phyloP scores from a whole-genome alignment of 2,329 filamentous ascomycete genomes.

The Penicillium olsonii region DNA sequence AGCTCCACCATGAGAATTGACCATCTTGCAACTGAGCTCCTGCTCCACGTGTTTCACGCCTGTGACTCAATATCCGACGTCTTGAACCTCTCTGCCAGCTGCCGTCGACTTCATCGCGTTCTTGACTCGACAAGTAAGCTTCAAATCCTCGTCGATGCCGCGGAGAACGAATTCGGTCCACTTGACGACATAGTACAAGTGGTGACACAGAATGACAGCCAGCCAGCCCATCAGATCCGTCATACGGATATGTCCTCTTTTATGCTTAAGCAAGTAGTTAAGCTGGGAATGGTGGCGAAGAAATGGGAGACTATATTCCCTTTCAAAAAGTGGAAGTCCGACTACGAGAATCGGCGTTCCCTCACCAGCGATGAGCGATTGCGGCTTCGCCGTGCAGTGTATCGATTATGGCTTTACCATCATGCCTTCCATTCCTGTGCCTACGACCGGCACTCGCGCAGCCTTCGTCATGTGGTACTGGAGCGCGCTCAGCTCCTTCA shows the following conservation, averaged over 20 bases:
- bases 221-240: slow-evolving; percentile 58
- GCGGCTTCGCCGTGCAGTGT: slow-evolving; percentile 58
- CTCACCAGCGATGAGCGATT: slow-evolving; percentile 53
- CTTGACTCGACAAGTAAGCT: slow-evolving; percentile 57
- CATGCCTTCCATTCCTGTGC: slow-evolving; percentile 58
- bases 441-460: slow-evolving; percentile 54
- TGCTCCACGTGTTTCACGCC: slow-evolving; percentile 58
- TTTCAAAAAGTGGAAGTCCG: slow-evolving; percentile 62
- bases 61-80: slow-evolving; percentile 56
- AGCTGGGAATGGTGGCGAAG: slow-evolving; percentile 56
- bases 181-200: slow-evolving; percentile 61
- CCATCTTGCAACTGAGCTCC: slow-evolving; percentile 58
- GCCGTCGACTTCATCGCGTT: slow-evolving; percentile 55
- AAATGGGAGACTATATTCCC: slow-evolving; percentile 64
- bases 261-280: slow-evolving; percentile 57
- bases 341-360: slow-evolving; percentile 57
- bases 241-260: slow-evolving; percentile 56
- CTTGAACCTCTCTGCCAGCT: slow-evolving; percentile 56
- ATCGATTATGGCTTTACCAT: slow-evolving; percentile 62
- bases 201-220: slow-evolving; percentile 61
- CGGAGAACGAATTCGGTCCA: slow-evolving; percentile 60
- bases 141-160: slow-evolving; percentile 54
- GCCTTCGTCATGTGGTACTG: slow-evolving; percentile 47
- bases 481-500: slow-evolving; percentile 60
- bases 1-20: slow-evolving; percentile 53